A percentile compares a stretch with the other conserved stretches of the same genome.
Conservation (phyloP, 345 rosid species). For the Excoecaria agallocha region DNA sequence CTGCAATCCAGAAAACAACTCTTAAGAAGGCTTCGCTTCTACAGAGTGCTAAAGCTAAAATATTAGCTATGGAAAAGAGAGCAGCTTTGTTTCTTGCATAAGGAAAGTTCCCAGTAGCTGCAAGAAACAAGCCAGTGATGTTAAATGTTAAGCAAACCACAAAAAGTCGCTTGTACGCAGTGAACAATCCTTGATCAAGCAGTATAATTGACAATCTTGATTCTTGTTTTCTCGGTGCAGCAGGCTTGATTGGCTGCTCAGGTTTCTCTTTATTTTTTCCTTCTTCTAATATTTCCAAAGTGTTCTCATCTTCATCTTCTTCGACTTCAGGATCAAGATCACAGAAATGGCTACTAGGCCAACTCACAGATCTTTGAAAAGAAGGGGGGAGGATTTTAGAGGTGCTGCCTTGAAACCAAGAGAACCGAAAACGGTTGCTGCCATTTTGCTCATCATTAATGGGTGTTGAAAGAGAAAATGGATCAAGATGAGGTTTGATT, state of each 20-base stretch:
- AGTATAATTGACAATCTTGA: no score
- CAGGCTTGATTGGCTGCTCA: constrained; percentile 37
- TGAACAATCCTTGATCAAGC: no score
- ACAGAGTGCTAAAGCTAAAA: no score
- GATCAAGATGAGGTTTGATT: constrained; percentile 52
- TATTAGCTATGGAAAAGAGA: no score
- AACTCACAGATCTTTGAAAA: constrained; percentile 42
- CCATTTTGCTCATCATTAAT: background rate
- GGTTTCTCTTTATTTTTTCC: constrained; percentile 31
- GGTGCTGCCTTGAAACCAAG: constrained; percentile 35
- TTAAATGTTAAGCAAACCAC: no score
- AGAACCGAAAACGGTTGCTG: constrained; percentile 29
- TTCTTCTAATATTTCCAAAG: constrained; percentile 37
- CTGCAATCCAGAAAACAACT: no score
- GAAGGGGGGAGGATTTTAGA: constrained; percentile 44
- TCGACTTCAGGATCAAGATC: constrained; percentile 47
- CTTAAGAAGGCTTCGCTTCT: no score
- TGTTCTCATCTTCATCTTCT: constrained; percentile 16
- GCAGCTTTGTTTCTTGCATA: no score
- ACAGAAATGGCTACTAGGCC: constrained; percentile 69
- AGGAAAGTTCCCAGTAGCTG: no score
- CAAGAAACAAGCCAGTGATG: no score
- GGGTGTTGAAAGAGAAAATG: constrained; percentile 33
- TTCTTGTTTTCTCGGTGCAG: constrained; percentile 40
- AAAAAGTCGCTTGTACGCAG: no score